phyloP scores from a whole-genome alignment of 139 green algal genomes.

The Chlamydomonas applanata region DNA sequence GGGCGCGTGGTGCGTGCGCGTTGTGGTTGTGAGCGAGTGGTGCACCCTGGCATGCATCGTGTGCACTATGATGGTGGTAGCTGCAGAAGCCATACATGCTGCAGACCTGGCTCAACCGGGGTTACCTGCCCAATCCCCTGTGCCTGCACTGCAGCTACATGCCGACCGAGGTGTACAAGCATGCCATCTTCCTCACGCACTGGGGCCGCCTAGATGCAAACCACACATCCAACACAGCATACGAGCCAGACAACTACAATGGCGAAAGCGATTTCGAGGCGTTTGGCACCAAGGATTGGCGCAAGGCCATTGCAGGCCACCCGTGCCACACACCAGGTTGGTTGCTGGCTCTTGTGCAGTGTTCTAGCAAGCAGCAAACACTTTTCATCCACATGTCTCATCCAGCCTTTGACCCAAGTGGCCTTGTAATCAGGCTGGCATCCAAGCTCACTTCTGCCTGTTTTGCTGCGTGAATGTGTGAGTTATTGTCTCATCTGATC shows the following conservation, averaged over 20 bases:
- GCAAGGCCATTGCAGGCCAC: constrained; percentile 10
- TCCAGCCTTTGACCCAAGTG: no score
- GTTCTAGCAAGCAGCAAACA: no score
- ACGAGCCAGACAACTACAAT: constrained; percentile 38
- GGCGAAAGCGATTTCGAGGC: background rate
- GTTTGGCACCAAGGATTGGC: constrained; percentile 4
- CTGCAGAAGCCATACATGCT: no score
- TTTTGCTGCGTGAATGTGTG: no score
- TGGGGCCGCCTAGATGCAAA: constrained; percentile 5
- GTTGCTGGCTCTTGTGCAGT: no score
- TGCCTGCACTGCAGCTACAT: background rate
- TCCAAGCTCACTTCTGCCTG: no score
- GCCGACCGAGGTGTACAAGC: constrained; percentile 37
- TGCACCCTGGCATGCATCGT: no score
- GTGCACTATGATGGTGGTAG: no score
- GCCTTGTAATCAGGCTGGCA: no score
- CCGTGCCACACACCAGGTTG: constrained; percentile 31
- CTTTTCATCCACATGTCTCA: no score
- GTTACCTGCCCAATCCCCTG: no score
- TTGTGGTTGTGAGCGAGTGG: background rate
- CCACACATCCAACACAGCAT: constrained; percentile 43
- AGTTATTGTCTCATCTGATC: constrained; percentile 1
- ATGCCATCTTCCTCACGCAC: background rate
- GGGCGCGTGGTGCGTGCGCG: constrained; percentile 36
- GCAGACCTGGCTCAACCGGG: no score